These are phyloP conservation scores for Abrus precatorius DNA, from an alignment of 306 rosid species.

Conservation along the genomic window DNA sequence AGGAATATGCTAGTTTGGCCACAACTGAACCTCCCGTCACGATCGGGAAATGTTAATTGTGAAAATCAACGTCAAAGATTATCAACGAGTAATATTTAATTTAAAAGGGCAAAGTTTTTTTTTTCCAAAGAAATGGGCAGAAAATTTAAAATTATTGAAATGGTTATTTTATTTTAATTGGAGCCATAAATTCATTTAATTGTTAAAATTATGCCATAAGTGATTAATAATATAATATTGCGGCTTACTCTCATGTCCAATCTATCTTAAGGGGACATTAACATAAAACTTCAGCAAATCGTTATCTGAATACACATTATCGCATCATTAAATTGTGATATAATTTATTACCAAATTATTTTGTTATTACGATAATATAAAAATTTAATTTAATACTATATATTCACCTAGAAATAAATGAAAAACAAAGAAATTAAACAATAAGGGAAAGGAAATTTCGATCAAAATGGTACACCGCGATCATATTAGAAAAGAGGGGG, in stretches of 20 bases:
- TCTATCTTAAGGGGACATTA: neutral
- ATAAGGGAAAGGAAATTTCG: slow-evolving; percentile 7
- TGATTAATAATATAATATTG: too few relatives aligned
- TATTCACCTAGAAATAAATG: neutral
- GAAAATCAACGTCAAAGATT: neutral
- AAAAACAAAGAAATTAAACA: neutral
- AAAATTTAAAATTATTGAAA: too few relatives aligned
- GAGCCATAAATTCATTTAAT: too few relatives aligned
- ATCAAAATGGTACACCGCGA: neutral
- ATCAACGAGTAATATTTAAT: too few relatives aligned
- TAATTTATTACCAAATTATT: neutral
- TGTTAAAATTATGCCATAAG: neutral
- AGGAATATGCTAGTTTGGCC: slow-evolving; percentile 3
- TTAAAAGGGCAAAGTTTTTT: too few relatives aligned
- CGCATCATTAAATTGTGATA: neutral
- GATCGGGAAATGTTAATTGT: neutral
- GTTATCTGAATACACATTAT: neutral
- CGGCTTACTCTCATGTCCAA: neutral
- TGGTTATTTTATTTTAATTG: too few relatives aligned
- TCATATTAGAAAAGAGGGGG: neutral
- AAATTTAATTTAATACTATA: too few relatives aligned
- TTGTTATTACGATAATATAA: neutral
- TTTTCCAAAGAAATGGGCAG: too few relatives aligned
- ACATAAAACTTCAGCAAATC: neutral
- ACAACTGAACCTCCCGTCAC: neutral